These are phyloP conservation scores for Coemansia sp. DNA, from an alignment of 192 early-diverging fungal species.

Conservation along the genomic window DNA sequence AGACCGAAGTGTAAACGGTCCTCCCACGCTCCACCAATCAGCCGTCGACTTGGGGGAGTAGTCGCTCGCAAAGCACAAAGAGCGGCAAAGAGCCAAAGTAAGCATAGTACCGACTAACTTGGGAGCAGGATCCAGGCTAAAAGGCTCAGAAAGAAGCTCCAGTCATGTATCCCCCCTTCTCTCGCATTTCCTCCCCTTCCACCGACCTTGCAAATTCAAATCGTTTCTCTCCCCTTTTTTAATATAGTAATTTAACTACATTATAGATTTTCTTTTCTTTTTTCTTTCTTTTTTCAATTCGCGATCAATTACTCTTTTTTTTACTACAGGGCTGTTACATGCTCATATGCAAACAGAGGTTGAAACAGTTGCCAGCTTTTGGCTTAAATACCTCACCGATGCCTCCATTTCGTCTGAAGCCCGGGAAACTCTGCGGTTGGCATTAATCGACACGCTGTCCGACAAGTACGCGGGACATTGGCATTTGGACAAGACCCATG, in stretches of 20 bases:
- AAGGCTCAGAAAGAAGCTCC: slow-evolving; percentile 10
- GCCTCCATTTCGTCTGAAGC: slow-evolving; percentile 25
- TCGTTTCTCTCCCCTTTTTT: neutral
- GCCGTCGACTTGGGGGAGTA: neutral
- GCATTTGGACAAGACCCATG: slow-evolving; percentile 63
- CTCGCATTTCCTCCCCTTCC: neutral
- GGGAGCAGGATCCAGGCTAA: neutral
- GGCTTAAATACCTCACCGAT: slow-evolving; percentile 50
- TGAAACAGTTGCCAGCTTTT: slow-evolving; percentile 49
- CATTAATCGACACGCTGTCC: slow-evolving; percentile 56
- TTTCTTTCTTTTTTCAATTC: neutral
- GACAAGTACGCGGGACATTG: slow-evolving; percentile 71
- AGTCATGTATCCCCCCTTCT: slow-evolving; percentile 40
- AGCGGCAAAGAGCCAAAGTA: slow-evolving; percentile 3
- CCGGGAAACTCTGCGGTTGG: slow-evolving; percentile 30
- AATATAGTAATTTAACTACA: neutral
- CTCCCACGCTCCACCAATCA: slow-evolving; percentile 4
- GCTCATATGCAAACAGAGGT: slow-evolving; percentile 53
- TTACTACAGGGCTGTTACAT: slow-evolving; percentile 20
- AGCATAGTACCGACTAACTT: neutral
- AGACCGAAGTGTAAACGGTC: neutral
- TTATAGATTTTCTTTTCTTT: slow-evolving; percentile 4
- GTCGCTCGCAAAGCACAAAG: slow-evolving; percentile 3
- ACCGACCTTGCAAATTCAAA: neutral
- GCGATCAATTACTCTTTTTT: slow-evolving; percentile 1